These are phyloP conservation scores for Tremella yokohamensis DNA, from an alignment of 768 basidiomycete genomes.

Conservation along the genomic window DNA sequence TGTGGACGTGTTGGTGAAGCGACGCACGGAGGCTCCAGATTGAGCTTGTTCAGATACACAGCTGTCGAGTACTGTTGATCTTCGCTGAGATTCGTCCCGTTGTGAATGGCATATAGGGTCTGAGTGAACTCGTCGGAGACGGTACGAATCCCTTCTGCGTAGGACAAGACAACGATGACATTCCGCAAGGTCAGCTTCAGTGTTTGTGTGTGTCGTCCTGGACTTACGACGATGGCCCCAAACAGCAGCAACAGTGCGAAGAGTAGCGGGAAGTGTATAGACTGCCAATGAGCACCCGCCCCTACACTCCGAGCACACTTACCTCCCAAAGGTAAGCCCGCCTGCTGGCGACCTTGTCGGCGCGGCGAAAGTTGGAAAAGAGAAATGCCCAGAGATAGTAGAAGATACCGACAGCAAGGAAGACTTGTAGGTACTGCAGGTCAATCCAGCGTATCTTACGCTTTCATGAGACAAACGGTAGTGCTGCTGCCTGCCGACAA, in stretches of 20 bases:
- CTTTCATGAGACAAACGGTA: constrained; percentile 11
- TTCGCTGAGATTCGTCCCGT: constrained; percentile 12
- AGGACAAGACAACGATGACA: constrained; percentile 27
- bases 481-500: constrained; percentile 17
- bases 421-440: neutral
- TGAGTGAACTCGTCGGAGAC: constrained; percentile 15
- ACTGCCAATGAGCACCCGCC: constrained; percentile 20
- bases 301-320: too few species aligned
- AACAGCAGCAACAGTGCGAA: constrained; percentile 34
- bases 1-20: neutral
- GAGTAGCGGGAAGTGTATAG: constrained; percentile 35
- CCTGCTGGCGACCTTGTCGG: constrained; percentile 7
- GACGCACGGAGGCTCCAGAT: constrained; percentile 20
- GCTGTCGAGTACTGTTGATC: constrained; percentile 4
- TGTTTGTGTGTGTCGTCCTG: neutral
- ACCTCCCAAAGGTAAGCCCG: constrained; percentile 10
- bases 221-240: constrained; percentile 36
- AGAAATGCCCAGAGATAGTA: constrained; percentile 33
- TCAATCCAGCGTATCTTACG: neutral
- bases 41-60: constrained; percentile 10
- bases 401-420: constrained; percentile 28
- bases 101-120: constrained; percentile 9
- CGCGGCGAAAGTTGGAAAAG: constrained; percentile 19
- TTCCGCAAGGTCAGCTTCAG: constrained; percentile 21
- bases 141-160: constrained; percentile 21